A percentile compares a stretch with the other conserved stretches of the same genome.
These are phyloP conservation scores for Leucoagaricus sp. DNA, from an alignment of 1,284 basidiomycete species.

Conservation along the genomic window DNA sequence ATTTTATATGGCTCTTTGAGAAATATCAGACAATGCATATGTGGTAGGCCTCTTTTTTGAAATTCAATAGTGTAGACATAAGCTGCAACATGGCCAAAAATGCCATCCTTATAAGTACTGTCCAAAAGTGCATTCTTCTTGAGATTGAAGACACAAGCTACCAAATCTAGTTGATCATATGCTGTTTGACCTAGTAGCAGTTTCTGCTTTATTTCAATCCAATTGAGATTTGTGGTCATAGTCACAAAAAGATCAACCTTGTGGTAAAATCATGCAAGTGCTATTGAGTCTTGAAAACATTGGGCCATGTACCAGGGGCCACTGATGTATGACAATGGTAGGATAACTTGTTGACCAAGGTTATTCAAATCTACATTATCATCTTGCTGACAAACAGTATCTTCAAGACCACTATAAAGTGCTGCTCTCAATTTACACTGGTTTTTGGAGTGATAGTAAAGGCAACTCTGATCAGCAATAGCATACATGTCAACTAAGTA, in stretches of 20 bases:
- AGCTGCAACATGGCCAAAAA: neutral
- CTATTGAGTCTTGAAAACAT: constrained; percentile 45
- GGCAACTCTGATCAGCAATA: neutral
- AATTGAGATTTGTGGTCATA: constrained; percentile 46
- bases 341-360: neutral
- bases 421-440: neutral
- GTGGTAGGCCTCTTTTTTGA: too few relatives aligned
- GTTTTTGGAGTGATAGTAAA: neutral
- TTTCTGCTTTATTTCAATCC: constrained; percentile 42
- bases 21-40: too few relatives aligned
- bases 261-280: constrained; percentile 32
- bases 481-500: neutral
- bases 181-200: constrained; percentile 40
- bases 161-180: constrained; percentile 46
- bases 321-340: constrained; percentile 32
- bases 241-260: constrained; percentile 49
- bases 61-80: too few relatives aligned
- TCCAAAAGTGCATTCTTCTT: neutral
- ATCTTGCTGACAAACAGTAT: neutral
- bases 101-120: neutral
- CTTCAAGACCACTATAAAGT: neutral
- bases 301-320: constrained; percentile 43
- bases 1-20: too few relatives aligned
- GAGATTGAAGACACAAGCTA: constrained; percentile 41
- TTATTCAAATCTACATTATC: neutral